Evolutionary conservation across 2,329 filamentous ascomycete species (phyloP).

Genomic region (Rhinocladiella mackenziei): DNA sequence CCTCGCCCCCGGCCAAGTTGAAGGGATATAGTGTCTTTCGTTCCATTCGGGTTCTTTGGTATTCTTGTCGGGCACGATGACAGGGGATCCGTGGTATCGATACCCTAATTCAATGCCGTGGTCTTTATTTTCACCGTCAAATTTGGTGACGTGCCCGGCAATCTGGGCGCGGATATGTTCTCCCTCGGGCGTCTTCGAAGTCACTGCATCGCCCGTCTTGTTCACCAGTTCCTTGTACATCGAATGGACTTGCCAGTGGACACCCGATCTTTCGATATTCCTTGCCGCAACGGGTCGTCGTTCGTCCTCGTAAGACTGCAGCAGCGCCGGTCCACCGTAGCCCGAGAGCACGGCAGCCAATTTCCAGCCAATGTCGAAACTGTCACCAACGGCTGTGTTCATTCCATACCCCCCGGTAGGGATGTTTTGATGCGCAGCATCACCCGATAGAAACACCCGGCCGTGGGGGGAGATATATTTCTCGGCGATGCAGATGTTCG

Average conservation of each 20-base stretch:
- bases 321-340: constrained; percentile 28
- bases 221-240: constrained; percentile 6
- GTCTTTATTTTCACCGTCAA: constrained; percentile 23
- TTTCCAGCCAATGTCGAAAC: constrained; percentile 37
- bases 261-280: constrained; percentile 29
- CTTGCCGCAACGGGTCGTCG: constrained; percentile 31
- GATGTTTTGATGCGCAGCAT: constrained; percentile 36
- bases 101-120: constrained; percentile 30
- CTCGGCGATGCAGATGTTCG: constrained; percentile 32
- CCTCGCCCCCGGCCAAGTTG: constrained; percentile 33
- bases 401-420: constrained; percentile 39
- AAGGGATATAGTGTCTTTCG: constrained; percentile 28
- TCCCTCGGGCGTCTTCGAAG: constrained; percentile 2
- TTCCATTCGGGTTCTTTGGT: constrained; percentile 22
- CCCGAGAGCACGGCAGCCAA: constrained; percentile 32
- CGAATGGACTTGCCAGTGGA: constrained; percentile 9
- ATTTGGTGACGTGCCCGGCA: not conserved
- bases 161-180: too few relatives aligned
- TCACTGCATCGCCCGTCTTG: constrained; percentile 2
- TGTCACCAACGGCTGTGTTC: constrained; percentile 38
- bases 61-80: constrained; percentile 19
- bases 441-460: constrained; percentile 33
- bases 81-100: constrained; percentile 25
- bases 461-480: constrained; percentile 19
- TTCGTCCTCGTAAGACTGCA: constrained; percentile 33